Evolutionary conservation across 352 stramenopile genomes (phyloP).

Genomic region (Thraustochytrium striatum): DNA sequence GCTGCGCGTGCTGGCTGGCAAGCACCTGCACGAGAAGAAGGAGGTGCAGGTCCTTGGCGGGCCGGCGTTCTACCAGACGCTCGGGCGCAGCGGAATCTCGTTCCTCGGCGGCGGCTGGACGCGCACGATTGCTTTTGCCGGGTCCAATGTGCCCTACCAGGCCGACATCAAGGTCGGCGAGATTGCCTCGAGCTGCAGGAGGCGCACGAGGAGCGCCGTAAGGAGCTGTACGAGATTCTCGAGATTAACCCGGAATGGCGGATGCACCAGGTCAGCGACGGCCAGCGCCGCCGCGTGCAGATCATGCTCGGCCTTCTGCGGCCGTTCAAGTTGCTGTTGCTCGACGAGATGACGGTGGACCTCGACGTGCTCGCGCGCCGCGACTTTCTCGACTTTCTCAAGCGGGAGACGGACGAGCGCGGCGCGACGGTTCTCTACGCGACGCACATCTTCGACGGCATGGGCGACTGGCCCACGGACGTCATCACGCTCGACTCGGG

Average conservation of each 20-base stretch:
- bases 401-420: conserved; percentile 67
- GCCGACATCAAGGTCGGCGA: conserved; percentile 90
- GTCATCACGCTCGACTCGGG: conserved; percentile 27
- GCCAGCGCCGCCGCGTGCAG: conserved; percentile 84
- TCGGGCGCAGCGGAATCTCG: conserved; percentile 81
- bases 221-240: conserved; percentile 86
- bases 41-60: conserved; percentile 68
- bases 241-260: conserved; percentile 88
- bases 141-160: conserved; percentile 67
- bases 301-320: conserved; percentile 90
- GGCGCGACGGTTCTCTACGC: conserved; percentile 73
- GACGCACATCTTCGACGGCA: conserved; percentile 96
- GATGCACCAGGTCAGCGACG: conserved; percentile 77
- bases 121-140: conserved; percentile 88
- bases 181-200: conserved; percentile 95
- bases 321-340: conserved; percentile 90
- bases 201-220: conserved; percentile 83
- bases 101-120: conserved; percentile 95
- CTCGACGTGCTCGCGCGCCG: conserved; percentile 90
- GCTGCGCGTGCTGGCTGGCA: conserved; percentile 84
- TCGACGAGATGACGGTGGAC: conserved; percentile 96
- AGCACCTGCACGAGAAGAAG: conserved; percentile 69
- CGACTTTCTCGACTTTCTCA: conserved; percentile 87
- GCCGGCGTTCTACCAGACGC: conserved; percentile 91
- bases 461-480: conserved; percentile 84